Evolutionary conservation across 2,329 filamentous ascomycete species (phyloP), one percentile per base, ranked within the genome.

Genomic region (Colletotrichum higginsianum): DNA sequence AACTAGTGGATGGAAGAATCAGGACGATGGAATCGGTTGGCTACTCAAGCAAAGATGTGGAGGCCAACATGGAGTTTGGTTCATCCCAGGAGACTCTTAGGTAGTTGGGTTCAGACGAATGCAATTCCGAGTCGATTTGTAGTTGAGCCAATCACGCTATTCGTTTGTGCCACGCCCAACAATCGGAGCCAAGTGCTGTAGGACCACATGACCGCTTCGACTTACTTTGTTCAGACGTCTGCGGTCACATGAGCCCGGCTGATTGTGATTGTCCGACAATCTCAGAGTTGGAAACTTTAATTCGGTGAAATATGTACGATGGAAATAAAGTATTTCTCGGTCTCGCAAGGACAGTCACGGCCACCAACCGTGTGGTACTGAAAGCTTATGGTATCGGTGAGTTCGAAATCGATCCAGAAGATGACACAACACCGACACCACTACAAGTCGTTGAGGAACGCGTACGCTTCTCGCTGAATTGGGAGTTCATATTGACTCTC

Each of bases 61-160:
- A 18, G 9, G 35, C 35, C 35, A 38, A 21, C 16, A 7, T 35
- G 16, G 30, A 66, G 26, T n/a, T 44, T 30, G 38, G 57, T 35
- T 47, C 21, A 67, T 40, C 65, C 56, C 47, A n/a, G 56, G 6
- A 53, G 46, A 58, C 18, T 38, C n/a, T 30, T 62, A n/a, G n/a
- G 40, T 40, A 16, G 57, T 57, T 15, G 18, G 23, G 35, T 40
- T 61, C 46, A 46, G 47, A 67, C 40, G 64, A 66, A 67, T 30
- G 64, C 30, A 23, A 16, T 26, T 12, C 57, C 38, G 9, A n/a
- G 46, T 44, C 9, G 18, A 35, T 26, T 35, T 26, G 13, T 11
- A 30, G 13, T 15, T 38, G 6, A 21, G 23, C 56, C 64, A 67
- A 61, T 67, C 40, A 44, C 8, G 9, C 35, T 38, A 11, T 38